Conservation (phyloP, 2,329 filamentous ascomycete genomes). For the Penicillium palitans region DNA sequence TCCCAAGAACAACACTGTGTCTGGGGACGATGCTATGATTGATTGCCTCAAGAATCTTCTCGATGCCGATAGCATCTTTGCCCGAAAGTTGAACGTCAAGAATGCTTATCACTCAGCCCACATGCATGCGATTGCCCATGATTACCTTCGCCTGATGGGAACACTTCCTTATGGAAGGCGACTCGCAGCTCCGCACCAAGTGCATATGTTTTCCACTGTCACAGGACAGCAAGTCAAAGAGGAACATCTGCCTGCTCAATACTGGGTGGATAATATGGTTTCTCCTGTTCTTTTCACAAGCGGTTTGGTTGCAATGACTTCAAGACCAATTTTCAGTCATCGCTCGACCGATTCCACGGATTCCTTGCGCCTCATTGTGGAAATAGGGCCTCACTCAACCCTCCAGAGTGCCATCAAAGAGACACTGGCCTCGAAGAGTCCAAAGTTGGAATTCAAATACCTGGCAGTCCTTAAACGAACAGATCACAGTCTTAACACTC, state of each 20-base stretch:
- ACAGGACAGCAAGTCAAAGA: constrained; percentile 22
- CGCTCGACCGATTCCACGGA: neutral
- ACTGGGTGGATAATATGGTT: constrained; percentile 38
- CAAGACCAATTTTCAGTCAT: neutral
- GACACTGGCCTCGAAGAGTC: constrained; percentile 11
- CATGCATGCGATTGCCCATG: constrained; percentile 27
- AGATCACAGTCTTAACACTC: constrained; percentile 17
- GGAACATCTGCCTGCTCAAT: constrained; percentile 18
- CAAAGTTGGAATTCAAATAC: constrained; percentile 24
- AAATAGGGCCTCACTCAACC: constrained; percentile 36
- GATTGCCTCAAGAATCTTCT: constrained; percentile 24
- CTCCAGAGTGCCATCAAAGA: constrained; percentile 33
- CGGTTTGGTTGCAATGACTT: constrained; percentile 21
- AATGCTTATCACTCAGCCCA: constrained; percentile 36
- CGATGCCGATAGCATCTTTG: constrained; percentile 28
- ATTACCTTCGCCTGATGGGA: constrained; percentile 29
- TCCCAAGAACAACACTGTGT: constrained; percentile 30
- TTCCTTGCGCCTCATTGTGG: constrained; percentile 27
- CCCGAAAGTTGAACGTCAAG: constrained; percentile 31
- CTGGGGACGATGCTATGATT: constrained; percentile 30
- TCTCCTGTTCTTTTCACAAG: constrained; percentile 32
- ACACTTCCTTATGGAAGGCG: constrained; percentile 13
- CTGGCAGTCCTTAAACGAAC: constrained; percentile 28
- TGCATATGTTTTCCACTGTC: constrained; percentile 30
- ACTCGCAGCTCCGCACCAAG: constrained; percentile 15